Evolutionary conservation across 768 basidiomycete genomes (phyloP).

Genomic region (Mycena amicta): DNA sequence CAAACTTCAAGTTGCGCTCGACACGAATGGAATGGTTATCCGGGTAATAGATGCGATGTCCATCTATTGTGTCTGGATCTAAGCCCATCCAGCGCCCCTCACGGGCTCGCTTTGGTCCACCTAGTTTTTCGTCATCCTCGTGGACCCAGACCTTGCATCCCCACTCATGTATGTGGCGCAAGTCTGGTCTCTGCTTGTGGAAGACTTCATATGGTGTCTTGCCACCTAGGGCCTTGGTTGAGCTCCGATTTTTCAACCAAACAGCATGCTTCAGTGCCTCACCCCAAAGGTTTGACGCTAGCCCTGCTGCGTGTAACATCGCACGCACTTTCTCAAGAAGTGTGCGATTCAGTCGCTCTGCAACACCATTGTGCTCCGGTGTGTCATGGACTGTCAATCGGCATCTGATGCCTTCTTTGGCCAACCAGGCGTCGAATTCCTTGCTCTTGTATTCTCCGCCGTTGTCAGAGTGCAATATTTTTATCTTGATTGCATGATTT

Average conservation of each 20-base stretch:
- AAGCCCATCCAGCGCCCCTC: too few relatives aligned
- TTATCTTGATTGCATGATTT: constrained; percentile 29
- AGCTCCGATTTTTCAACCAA: constrained; percentile 29
- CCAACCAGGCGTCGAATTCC: constrained; percentile 21
- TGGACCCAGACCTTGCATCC: constrained; percentile 26
- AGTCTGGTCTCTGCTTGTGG: constrained; percentile 22
- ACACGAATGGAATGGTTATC: too few relatives aligned
- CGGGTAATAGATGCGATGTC: too few relatives aligned
- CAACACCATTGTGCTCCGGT: constrained; percentile 40
- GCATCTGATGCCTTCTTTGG: constrained; percentile 17
- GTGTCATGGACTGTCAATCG: constrained; percentile 28
- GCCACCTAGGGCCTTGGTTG: constrained; percentile 21
- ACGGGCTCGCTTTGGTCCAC: too few relatives aligned
- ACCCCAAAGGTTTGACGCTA: constrained; percentile 35
- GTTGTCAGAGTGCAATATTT: constrained; percentile 28
- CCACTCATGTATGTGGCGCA: constrained; percentile 22
- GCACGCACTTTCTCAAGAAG: constrained; percentile 32
- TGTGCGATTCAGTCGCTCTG: constrained; percentile 36
- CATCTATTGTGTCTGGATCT: too few relatives aligned
- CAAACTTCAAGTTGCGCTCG: constrained; percentile 30
- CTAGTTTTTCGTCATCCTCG: constrained; percentile 25
- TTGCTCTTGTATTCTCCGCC: constrained; percentile 32
- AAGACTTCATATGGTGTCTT: constrained; percentile 25
- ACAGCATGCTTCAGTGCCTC: constrained; percentile 28
- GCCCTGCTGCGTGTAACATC: constrained; percentile 25